Conservation (phyloP, 2,329 filamentous ascomycete species). For the Colletotrichum tropicicola region DNA sequence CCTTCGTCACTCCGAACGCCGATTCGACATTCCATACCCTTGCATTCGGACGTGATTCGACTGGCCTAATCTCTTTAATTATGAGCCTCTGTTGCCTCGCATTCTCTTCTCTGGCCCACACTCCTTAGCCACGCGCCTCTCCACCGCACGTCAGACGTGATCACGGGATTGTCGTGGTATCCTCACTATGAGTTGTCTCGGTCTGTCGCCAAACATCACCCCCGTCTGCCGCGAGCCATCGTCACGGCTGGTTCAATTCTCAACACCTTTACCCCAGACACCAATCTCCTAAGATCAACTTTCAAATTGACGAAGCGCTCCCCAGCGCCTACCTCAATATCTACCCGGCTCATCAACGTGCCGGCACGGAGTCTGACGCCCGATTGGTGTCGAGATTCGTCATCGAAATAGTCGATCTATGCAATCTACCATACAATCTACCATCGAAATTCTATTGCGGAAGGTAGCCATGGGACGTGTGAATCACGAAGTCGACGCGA, state of each 20-base stretch:
- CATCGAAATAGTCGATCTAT: too few species aligned
- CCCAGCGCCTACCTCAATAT: too few species aligned
- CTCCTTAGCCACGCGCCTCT: background rate
- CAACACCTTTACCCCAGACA: background rate
- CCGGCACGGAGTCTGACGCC: too few species aligned
- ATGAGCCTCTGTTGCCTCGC: background rate
- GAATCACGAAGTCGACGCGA: constrained; percentile 3
- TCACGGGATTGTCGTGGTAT: background rate
- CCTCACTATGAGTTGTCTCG: constrained; percentile 18
- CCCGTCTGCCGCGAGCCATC: background rate
- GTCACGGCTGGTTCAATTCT: background rate
- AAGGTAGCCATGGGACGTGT: constrained; percentile 6
- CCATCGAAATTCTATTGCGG: too few species aligned
- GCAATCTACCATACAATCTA: too few species aligned
- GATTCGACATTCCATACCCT: background rate
- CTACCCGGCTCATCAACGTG: too few species aligned
- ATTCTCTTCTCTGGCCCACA: too few species aligned
- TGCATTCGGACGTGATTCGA: background rate
- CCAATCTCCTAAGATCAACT: background rate
- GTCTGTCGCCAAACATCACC: background rate
- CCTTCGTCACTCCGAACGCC: constrained; percentile 23
- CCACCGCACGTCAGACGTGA: background rate
- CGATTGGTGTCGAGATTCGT: too few species aligned
- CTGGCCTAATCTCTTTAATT: background rate
- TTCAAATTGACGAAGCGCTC: too few species aligned